A percentile compares a stretch with the other conserved stretches of the same genome.
phyloP scores from a whole-genome alignment of 1,139 yeast species.

The Hyphopichia wangnamkhiaoensis region DNA sequence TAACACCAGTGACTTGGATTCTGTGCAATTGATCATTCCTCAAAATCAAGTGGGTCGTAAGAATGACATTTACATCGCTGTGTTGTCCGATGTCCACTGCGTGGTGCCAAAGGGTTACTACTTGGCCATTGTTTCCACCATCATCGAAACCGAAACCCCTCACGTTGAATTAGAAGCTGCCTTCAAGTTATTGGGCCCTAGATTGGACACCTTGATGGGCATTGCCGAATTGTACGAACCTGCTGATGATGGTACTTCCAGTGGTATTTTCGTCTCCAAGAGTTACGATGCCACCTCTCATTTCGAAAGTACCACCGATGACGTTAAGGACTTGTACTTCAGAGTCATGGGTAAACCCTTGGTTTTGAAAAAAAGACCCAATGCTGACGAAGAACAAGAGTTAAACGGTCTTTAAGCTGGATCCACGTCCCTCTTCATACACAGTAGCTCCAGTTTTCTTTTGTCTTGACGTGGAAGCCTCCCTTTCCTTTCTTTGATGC shows the following conservation, averaged over 20 bases:
- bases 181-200: conserved; percentile 80
- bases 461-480: not conserved
- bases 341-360: conserved; percentile 92
- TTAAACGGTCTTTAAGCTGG: conserved; percentile 23
- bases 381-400: conserved; percentile 60
- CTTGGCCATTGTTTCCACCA: conserved; percentile 91
- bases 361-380: conserved; percentile 74
- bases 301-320: conserved; percentile 95
- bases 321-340: conserved; percentile 89
- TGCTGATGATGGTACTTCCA: conserved; percentile 73
- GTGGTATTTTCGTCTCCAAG: conserved; percentile 78
- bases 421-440: no score
- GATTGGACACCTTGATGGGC: conserved; percentile 90
- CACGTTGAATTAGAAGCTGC: conserved; percentile 94
- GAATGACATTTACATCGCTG: conserved; percentile 93
- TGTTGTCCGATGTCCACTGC: conserved; percentile 85
- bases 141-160: conserved; percentile 91
- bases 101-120: conserved; percentile 90
- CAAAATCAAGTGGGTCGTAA: conserved; percentile 94
- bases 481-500: not conserved
- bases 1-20: conserved; percentile 78
- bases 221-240: conserved; percentile 93
- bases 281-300: conserved; percentile 95
- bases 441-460: no score
- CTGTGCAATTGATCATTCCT: conserved; percentile 92